Percentiles rank a stretch among this genome's conserved stretches.
Conservation (phyloP, 768 basidiomycete genomes). For the Cystofilobasidium capitatum region DNA sequence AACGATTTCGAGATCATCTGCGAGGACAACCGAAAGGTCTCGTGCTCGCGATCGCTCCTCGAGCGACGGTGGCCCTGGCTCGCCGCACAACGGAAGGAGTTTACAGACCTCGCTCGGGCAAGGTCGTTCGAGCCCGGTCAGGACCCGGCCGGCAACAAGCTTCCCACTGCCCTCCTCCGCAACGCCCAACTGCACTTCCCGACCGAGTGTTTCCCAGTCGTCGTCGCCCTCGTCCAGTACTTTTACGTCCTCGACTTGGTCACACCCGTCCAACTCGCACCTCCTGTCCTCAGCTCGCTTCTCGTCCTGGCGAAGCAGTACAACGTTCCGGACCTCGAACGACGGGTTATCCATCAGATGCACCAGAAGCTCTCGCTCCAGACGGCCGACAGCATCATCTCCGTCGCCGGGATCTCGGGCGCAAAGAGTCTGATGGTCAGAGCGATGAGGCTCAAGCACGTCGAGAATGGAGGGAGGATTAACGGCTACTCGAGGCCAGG, state of each 20-base stretch:
- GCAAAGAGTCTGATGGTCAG: conserved; percentile 5
- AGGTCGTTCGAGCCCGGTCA: not conserved
- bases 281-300: conserved; percentile 77
- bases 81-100: conserved; percentile 44
- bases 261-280: conserved; percentile 83
- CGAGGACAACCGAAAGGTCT: conserved; percentile 74
- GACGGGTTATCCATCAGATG: conserved; percentile 85
- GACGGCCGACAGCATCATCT: conserved; percentile 16
- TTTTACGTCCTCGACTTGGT: conserved; percentile 77
- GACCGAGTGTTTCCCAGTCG: conserved; percentile 54
- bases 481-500: not conserved
- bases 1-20: conserved; percentile 88
- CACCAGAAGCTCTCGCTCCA: conserved; percentile 42
- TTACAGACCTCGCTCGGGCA: not conserved
- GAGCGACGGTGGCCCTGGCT: conserved; percentile 96
- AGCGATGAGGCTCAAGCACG: not conserved
- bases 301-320: conserved; percentile 77
- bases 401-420: conserved; percentile 9
- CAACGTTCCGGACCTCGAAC: conserved; percentile 60
- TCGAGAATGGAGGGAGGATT: not conserved
- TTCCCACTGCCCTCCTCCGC: conserved; percentile 1
- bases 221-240: conserved; percentile 83
- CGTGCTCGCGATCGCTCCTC: conserved; percentile 71
- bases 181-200: conserved; percentile 14
- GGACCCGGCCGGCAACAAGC: not conserved